These are phyloP conservation scores for Rhinocladiella mackenziei DNA, from an alignment of 2,329 filamentous ascomycete species.

Conservation along the genomic window DNA sequence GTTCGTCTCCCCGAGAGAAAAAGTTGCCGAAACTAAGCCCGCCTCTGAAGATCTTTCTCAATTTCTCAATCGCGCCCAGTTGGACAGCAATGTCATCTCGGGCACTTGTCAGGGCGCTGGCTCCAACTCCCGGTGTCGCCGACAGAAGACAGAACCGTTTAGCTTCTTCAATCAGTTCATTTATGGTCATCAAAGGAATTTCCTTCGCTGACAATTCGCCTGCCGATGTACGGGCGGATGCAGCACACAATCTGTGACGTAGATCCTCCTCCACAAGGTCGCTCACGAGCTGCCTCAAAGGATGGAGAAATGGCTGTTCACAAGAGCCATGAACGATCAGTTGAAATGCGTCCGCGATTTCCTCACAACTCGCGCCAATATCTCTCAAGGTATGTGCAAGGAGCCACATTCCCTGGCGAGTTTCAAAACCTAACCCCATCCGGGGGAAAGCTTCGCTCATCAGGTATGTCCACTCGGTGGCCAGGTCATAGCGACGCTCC, in stretches of 20 bases:
- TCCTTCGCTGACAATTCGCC: background rate
- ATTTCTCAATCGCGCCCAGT: conserved; percentile 13
- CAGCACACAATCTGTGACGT: conserved; percentile 4
- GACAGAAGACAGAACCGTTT: conserved; percentile 4
- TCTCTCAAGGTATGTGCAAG: conserved; percentile 16
- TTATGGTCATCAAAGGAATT: conserved; percentile 8
- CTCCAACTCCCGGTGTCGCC: background rate
- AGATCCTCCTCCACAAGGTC: conserved; percentile 19
- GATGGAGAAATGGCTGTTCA: conserved; percentile 18
- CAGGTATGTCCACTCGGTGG: conserved; percentile 18
- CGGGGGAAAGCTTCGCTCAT: conserved; percentile 17
- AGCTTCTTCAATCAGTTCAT: conserved; percentile 11
- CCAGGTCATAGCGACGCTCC: conserved; percentile 20
- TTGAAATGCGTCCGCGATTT: conserved; percentile 18
- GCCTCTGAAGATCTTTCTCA: conserved; percentile 16
- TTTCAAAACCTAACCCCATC: conserved; percentile 10
- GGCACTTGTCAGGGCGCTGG: background rate
- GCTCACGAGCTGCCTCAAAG: conserved; percentile 13
- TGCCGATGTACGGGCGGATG: background rate
- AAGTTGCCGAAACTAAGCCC: conserved; percentile 5
- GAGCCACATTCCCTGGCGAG: conserved; percentile 6
- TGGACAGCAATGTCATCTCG: conserved; percentile 15
- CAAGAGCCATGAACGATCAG: conserved; percentile 16
- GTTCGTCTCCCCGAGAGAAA: conserved; percentile 1
- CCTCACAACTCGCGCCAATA: conserved; percentile 21